Conservation (phyloP, 768 basidiomycete genomes). For the Kwoniella sp. region DNA sequence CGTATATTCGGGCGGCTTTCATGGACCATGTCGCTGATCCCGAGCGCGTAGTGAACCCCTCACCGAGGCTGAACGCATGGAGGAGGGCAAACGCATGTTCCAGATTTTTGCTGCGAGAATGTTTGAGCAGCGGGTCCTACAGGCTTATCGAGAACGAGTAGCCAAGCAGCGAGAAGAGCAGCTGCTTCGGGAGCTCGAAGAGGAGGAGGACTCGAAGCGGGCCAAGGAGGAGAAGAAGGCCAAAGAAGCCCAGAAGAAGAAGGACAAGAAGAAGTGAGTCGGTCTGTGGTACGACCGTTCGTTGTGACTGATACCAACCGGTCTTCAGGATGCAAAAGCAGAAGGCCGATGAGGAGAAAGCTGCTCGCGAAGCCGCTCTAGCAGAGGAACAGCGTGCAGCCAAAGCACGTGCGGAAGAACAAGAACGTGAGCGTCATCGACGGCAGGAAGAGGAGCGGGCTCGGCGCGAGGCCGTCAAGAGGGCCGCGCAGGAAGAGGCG, state of each 20-base stretch:
- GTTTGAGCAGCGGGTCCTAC: constrained; percentile 97
- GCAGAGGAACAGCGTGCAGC: constrained; percentile 76
- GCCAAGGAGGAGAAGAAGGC: constrained; percentile 89
- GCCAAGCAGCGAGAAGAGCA: constrained; percentile 93
- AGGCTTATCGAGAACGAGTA: constrained; percentile 93
- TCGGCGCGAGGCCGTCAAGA: constrained; percentile 63
- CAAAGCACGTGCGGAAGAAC: constrained; percentile 69
- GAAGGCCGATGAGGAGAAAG: constrained; percentile 87
- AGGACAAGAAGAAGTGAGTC: constrained; percentile 88
- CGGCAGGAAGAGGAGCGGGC: constrained; percentile 82
- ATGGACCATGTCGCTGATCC: constrained; percentile 7
- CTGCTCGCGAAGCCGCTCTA: constrained; percentile 74
- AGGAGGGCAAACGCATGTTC: constrained; percentile 99
- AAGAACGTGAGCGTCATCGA: constrained; percentile 75
- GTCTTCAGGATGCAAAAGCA: constrained; percentile 74
- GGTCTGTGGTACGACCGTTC: not conserved
- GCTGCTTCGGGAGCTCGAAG: constrained; percentile 87
- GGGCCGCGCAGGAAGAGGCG: constrained; percentile 52
- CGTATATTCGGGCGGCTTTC: constrained; percentile 3
- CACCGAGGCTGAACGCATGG: constrained; percentile 97
- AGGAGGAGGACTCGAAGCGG: constrained; percentile 79
- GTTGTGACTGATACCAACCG: too few relatives aligned
- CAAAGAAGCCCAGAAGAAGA: constrained; percentile 95
- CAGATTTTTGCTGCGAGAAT: constrained; percentile 98
- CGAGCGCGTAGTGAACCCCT: constrained; percentile 49